Evolutionary conservation across 495 filamentous ascomycete genomes (phyloP).

Genomic region (Penicillium turbatum): DNA sequence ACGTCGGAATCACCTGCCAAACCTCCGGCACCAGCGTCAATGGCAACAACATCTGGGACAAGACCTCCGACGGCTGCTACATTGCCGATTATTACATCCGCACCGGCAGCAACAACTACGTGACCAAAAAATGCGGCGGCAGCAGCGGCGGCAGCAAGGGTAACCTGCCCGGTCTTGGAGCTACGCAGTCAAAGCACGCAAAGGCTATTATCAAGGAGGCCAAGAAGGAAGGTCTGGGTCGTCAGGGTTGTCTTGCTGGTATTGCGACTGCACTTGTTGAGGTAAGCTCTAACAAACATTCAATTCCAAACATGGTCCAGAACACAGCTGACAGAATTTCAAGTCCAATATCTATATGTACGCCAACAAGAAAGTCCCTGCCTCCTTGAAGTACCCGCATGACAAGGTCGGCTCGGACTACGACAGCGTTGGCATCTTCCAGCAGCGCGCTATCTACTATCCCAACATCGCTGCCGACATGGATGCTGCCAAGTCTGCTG

Average conservation of each 20-base stretch:
- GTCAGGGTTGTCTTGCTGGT: slow-evolving; percentile 17
- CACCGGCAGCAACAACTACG: slow-evolving; percentile 1
- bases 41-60: slow-evolving; percentile 16
- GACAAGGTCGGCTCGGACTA: slow-evolving; percentile 14
- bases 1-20: slow-evolving; percentile 16
- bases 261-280: slow-evolving; percentile 19
- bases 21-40: slow-evolving; percentile 12
- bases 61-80: slow-evolving; percentile 18
- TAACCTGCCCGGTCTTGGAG: slow-evolving; percentile 12
- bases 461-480: slow-evolving; percentile 18
- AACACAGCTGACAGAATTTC: neutral
- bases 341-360: slow-evolving; percentile 15
- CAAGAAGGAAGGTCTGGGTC: slow-evolving; percentile 12
- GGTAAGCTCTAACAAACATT: neutral
- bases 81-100: slow-evolving; percentile 17
- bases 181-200: slow-evolving; percentile 18
- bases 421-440: slow-evolving; percentile 22
- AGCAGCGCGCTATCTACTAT: slow-evolving; percentile 18
- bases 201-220: slow-evolving; percentile 15
- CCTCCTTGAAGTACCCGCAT: slow-evolving; percentile 16
- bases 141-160: slow-evolving; percentile 1
- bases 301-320: neutral
- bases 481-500: slow-evolving; percentile 16
- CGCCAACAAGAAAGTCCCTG: slow-evolving; percentile 13
- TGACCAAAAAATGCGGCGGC: slow-evolving; percentile 2